Base-by-base conservation (phyloP, 306 rosid species). In the Luffa acutangula region DNA sequence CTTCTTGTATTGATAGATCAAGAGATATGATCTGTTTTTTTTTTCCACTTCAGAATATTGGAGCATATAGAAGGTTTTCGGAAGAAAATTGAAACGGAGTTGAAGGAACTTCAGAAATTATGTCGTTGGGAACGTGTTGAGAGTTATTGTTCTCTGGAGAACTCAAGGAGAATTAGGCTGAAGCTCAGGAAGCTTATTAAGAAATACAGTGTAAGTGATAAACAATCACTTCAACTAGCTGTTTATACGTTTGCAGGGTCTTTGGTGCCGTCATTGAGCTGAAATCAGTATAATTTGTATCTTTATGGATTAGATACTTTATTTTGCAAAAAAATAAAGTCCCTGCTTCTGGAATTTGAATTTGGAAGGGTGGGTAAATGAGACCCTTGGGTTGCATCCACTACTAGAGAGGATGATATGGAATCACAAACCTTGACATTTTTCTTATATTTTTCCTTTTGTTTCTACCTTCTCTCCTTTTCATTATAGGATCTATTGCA, bases 131-230 rank as follows among this genome's bases (percentile, higher is more conserved):
- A 89, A 48, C 85, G 81, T 59, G 76, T 80, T 20, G 93, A 92
- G 84, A 91, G 79, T 80, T 83, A 81, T 72, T 65, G 84, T 76
- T 88, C 91, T 43, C 36, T 90, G 21, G 93, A 91, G 59, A 89
- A 81, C 83, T 84, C 89, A 71, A 92, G 86, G 85, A 88, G 85
- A 76, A 80, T 84, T 70, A 85, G 95, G 80, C 91, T 87, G 86
- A 95, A 92, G 89, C 90, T 95, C 80, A 91, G 39, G 84, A 91
- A 91, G 84, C 91, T 95, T 81, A 84, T 95, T 71, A 88, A 91
- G 83, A 93, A 95, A 81, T 92, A 87, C 78, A 88, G 90, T 5
- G 97, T 94, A 85, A 88, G 98, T 85, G 45, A 63, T 76, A 59
- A 39, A 48, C 46, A 46, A 43, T 69, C n/a, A 69, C 5, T 69